Base-by-base conservation (phyloP, 257 asterid genomes). In the Solanum etuberosum region DNA sequence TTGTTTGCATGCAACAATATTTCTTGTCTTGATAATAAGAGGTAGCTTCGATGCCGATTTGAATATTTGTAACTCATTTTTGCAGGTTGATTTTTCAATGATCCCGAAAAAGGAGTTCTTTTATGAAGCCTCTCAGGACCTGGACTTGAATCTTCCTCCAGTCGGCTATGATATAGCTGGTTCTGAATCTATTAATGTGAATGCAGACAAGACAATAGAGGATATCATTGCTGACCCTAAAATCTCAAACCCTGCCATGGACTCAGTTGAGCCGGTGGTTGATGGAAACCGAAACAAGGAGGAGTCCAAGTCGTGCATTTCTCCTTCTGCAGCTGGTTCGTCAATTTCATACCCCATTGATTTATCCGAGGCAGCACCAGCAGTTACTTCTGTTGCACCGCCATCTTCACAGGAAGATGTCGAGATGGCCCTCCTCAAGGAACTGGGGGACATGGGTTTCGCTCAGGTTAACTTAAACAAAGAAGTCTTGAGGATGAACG, bases 401-500 rank as follows among this genome's bases (percentile, higher is more conserved):
- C 74, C 67, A 23, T 59, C 88, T 67, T 88, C 87, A 29, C 86
- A 21, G 86, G 93, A 88, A 34, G 91, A 88, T 5, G 72, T 90
- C 0, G 98, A 97, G 94, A 91, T 89, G 89, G 61, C 82, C 42
- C 98, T 93, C 51, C 94, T 97, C 1, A 89, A 25, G 88, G 95
- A 93, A 85, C 98, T 96, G 1, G 94, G 92, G 88, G 93, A 87
- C 80, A 96, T 97, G 98, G 99, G 99, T 13, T 96, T 96, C 90
- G 90, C 87, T 68, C 91, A 93, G 86, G 89, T 92, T 38, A 94
- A 92, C 84, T 88, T 95, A 88, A 97, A 97, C 95, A 96, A 91
- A 94, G 93, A 93, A 91, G 88, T 95, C 9, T 86, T 94, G 91
- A 94, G 96, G 93, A 82, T 86, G 91, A 93, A 94, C 13, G 90